Percentiles rank a stretch among this genome's conserved stretches.
Evolutionary conservation across 768 basidiomycete species (phyloP).

Genomic region (Cystobasidium tubakii): DNA sequence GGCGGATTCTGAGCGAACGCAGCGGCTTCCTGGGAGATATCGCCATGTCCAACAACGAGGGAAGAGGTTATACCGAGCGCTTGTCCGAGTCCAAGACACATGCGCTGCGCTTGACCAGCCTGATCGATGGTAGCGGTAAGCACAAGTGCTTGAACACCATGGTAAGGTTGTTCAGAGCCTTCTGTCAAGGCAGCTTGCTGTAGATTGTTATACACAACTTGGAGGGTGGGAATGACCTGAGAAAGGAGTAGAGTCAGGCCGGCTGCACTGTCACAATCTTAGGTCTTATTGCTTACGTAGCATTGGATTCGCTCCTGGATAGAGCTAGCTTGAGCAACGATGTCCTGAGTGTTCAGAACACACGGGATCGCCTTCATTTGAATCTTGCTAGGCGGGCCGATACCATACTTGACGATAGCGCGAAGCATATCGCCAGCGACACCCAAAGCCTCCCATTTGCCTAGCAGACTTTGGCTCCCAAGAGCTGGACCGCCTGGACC

Average conservation of each 20-base stretch:
- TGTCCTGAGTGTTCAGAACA: conserved; percentile 77
- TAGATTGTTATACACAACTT: conserved; percentile 40
- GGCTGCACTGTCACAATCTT: neutral
- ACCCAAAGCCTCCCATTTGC: conserved; percentile 34
- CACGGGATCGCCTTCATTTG: conserved; percentile 95
- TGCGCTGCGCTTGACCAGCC: conserved; percentile 90
- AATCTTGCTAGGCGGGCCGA: conserved; percentile 86
- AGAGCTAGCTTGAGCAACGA: conserved; percentile 97
- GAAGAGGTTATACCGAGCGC: conserved; percentile 86
- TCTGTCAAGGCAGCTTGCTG: conserved; percentile 46
- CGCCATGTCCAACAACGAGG: conserved; percentile 65
- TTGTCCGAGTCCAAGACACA: conserved; percentile 88
- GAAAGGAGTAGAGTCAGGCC: neutral
- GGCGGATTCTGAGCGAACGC: conserved; percentile 84
- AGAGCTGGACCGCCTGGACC: conserved; percentile 21
- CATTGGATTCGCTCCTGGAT: conserved; percentile 97
- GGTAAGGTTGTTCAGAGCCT: conserved; percentile 54
- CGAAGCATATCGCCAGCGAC: conserved; percentile 30
- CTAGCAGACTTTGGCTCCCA: conserved; percentile 23
- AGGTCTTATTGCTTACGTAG: conserved; percentile 59
- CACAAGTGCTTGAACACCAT: conserved; percentile 83
- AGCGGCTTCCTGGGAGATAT: conserved; percentile 68
- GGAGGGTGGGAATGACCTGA: conserved; percentile 29
- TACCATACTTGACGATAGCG: conserved; percentile 35
- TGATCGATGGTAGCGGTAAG: conserved; percentile 98